A percentile compares a stretch with the other conserved stretches of the same genome.
Evolutionary conservation across 2,329 filamentous ascomycete genomes (phyloP).

Genomic region (Penicillium sp.): DNA sequence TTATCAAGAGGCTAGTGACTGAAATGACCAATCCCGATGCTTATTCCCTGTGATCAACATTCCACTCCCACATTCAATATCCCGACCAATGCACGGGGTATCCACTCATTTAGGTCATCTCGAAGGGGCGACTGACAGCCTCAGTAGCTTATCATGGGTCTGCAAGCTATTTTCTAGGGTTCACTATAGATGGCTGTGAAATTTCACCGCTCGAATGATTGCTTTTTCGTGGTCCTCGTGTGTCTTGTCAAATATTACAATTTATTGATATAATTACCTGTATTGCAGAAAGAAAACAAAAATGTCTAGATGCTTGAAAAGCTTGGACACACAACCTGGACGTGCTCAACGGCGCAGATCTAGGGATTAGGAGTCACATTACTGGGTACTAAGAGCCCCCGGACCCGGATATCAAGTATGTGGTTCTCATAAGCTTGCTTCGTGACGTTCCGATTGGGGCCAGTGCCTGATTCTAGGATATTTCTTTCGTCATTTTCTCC

Average conservation of each 20-base stretch:
- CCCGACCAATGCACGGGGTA: not conserved
- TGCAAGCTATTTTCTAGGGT: not conserved
- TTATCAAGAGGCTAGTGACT: not conserved
- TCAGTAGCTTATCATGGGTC: not conserved
- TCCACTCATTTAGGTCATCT: not conserved
- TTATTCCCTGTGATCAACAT: constrained; percentile 12
- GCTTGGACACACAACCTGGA: not conserved
- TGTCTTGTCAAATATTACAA: not conserved
- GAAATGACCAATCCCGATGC: not conserved
- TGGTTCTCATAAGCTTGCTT: constrained; percentile 2
- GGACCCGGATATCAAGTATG: constrained; percentile 13
- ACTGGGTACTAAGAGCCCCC: constrained; percentile 2
- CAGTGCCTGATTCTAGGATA: not conserved
- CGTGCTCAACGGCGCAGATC: constrained; percentile 3
- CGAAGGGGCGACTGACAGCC: not conserved
- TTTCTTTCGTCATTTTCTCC: constrained; percentile 13
- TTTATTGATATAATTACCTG: not conserved
- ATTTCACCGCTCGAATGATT: not conserved
- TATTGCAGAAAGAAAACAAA: not conserved
- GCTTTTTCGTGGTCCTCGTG: not conserved
- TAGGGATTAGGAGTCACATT: constrained; percentile 15
- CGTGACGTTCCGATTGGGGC: not conserved
- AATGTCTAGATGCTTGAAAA: not conserved
- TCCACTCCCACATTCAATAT: constrained; percentile 9
- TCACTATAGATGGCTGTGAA: too few relatives aligned